These are phyloP conservation scores for Podaxis sp. DNA, from an alignment of 768 basidiomycete genomes.

Conservation along the genomic window DNA sequence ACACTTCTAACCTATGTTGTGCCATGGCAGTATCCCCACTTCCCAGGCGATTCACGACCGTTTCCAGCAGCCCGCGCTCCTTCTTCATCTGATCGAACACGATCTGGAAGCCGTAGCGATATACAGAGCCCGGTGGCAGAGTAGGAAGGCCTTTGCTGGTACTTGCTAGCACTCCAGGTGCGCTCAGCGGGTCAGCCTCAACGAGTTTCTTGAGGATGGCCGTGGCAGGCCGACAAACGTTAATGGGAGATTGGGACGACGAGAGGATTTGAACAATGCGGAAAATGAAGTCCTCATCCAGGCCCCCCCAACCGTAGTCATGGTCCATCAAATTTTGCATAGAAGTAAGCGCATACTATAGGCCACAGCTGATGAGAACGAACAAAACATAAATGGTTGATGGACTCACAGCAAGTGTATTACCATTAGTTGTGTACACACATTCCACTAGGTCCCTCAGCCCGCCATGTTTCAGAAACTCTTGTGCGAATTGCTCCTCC, in stretches of 20 bases:
- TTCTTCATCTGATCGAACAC: slow-evolving; percentile 83
- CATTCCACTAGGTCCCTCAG: slow-evolving; percentile 68
- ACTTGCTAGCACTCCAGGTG: slow-evolving; percentile 59
- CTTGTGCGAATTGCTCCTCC: slow-evolving; percentile 83
- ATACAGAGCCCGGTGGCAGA: slow-evolving; percentile 68
- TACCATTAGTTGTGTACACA: slow-evolving; percentile 69
- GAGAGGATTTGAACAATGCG: slow-evolving; percentile 78
- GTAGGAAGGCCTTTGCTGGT: slow-evolving; percentile 57
- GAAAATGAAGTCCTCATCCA: slow-evolving; percentile 72
- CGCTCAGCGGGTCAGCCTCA: slow-evolving; percentile 76
- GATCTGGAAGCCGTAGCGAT: slow-evolving; percentile 79
- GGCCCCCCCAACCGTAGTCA: slow-evolving; percentile 78
- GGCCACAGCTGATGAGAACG: slow-evolving; percentile 6
- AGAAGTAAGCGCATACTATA: slow-evolving; percentile 78
- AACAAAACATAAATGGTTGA: slow-evolving; percentile 3
- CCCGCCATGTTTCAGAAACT: slow-evolving; percentile 76
- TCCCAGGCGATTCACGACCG: slow-evolving; percentile 76
- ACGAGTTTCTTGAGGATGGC: slow-evolving; percentile 88
- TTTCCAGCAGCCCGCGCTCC: slow-evolving; percentile 70
- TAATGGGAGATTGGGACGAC: slow-evolving; percentile 75
- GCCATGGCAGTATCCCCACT: slow-evolving; percentile 86
- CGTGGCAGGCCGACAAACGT: slow-evolving; percentile 89
- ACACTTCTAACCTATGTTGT: slow-evolving; percentile 62
- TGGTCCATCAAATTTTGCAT: slow-evolving; percentile 90
- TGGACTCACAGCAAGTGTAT: slow-evolving; percentile 75